These are phyloP conservation scores for Triticum monococcum DNA, from an alignment of 176 grass and related monocot genomes.

Conservation along the genomic window DNA sequence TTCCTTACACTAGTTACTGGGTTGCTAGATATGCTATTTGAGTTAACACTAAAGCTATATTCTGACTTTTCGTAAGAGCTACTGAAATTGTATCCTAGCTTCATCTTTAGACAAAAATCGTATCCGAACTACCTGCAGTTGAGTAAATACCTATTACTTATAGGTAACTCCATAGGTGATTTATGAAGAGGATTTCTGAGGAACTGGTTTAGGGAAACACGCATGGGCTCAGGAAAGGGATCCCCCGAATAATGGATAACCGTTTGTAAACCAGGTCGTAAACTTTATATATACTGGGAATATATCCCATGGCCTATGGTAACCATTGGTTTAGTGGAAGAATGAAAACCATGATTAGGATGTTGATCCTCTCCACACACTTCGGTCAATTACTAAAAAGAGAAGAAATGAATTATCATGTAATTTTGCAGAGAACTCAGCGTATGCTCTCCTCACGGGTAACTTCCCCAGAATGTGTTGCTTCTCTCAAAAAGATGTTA, in stretches of 20 bases:
- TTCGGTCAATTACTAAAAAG: background rate
- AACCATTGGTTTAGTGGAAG: constrained; percentile 10
- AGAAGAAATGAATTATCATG: background rate
- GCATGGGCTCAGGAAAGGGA: no score
- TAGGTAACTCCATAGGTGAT: background rate
- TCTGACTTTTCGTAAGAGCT: background rate
- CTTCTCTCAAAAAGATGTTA: background rate
- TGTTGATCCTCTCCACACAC: background rate
- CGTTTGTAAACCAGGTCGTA: no score
- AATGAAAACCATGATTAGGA: background rate
- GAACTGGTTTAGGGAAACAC: background rate
- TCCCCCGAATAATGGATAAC: no score
- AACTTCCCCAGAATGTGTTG: no score
- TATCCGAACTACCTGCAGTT: background rate
- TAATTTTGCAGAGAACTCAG: background rate
- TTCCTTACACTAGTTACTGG: background rate
- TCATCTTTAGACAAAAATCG: background rate
- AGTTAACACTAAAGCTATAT: constrained; percentile 11
- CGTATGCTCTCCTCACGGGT: background rate
- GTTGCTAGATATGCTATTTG: background rate
- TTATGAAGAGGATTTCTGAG: background rate
- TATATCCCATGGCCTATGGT: background rate
- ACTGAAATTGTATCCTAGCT: background rate
- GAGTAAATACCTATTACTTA: background rate
- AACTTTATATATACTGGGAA: background rate